These are phyloP conservation scores for Udeniomyces megalosporus DNA, from an alignment of 768 basidiomycete genomes.

Conservation along the genomic window DNA sequence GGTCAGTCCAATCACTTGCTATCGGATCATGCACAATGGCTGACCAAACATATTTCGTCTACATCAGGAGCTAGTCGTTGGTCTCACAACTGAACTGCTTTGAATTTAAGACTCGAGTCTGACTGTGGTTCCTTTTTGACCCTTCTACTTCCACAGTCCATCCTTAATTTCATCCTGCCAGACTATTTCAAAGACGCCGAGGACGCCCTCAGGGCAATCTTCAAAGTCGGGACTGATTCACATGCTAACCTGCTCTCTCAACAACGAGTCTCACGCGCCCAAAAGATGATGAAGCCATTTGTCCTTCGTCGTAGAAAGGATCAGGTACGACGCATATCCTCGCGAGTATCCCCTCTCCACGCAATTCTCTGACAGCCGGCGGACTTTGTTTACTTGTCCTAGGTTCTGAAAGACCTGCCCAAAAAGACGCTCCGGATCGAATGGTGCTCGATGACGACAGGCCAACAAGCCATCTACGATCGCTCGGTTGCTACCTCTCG, in stretches of 20 bases:
- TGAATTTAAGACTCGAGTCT: neutral
- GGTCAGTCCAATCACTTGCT: conserved; percentile 30
- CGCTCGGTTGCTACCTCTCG: conserved; percentile 64
- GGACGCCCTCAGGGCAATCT: conserved; percentile 73
- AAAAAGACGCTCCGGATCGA: conserved; percentile 83
- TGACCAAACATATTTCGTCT: too few relatives aligned
- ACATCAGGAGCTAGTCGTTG: conserved; percentile 7
- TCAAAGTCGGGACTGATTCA: conserved; percentile 79
- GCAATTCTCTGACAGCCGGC: neutral
- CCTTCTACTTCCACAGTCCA: conserved; percentile 42
- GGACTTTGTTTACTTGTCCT: neutral
- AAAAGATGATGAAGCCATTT: conserved; percentile 99
- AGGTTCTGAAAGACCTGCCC: conserved; percentile 87
- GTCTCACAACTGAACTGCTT: neutral
- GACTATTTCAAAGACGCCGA: conserved; percentile 63
- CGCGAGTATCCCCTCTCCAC: neutral
- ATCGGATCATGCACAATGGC: too few relatives aligned
- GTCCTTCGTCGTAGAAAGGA: conserved; percentile 93
- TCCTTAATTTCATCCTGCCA: conserved; percentile 95
- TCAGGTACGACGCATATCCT: conserved; percentile 39
- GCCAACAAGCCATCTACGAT: conserved; percentile 68
- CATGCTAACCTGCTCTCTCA: conserved; percentile 75
- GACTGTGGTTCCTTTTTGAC: neutral
- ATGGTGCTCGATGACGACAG: conserved; percentile 79
- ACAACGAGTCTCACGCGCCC: conserved; percentile 82